These are phyloP conservation scores for Curvularia eragrostidis DNA, from an alignment of 2,329 filamentous ascomycete species.

Conservation along the genomic window DNA sequence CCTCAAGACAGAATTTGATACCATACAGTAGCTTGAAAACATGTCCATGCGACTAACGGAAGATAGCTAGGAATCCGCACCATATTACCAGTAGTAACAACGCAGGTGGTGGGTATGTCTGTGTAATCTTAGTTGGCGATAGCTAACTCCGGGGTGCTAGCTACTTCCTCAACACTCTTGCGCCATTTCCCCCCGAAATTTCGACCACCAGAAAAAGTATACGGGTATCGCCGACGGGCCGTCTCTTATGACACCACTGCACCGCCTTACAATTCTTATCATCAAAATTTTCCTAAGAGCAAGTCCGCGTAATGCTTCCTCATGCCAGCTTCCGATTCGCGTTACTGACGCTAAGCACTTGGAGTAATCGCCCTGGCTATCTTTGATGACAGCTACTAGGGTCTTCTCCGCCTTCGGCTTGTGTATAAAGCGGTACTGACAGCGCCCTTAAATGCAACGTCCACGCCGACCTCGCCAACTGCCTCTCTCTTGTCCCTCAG, in stretches of 20 bases:
- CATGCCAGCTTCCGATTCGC: slow-evolving; percentile 4
- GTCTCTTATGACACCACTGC: not conserved
- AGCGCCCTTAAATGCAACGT: slow-evolving; percentile 8
- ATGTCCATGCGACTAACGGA: not conserved
- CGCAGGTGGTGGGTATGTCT: too few relatives aligned
- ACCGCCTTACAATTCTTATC: not conserved
- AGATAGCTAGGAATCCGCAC: not conserved
- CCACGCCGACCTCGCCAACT: slow-evolving; percentile 13
- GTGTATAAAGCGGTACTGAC: slow-evolving; percentile 19
- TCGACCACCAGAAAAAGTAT: not conserved
- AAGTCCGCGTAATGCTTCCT: slow-evolving; percentile 8
- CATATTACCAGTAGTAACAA: too few relatives aligned
- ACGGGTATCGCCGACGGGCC: not conserved
- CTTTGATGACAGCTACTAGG: not conserved
- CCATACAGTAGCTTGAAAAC: not conserved
- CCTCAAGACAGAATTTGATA: not conserved
- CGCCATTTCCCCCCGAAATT: not conserved
- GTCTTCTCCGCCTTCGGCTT: slow-evolving; percentile 13
- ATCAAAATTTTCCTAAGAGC: not conserved
- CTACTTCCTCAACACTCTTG: not conserved
- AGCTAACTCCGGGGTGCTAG: not conserved
- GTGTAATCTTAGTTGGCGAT: not conserved
- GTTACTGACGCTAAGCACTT: slow-evolving; percentile 9
- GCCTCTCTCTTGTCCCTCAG: slow-evolving; percentile 17
- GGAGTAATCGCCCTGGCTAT: slow-evolving; percentile 9